phyloP scores from a whole-genome alignment of 202 grass and related monocot genomes.

The Elaeis oleifera region DNA sequence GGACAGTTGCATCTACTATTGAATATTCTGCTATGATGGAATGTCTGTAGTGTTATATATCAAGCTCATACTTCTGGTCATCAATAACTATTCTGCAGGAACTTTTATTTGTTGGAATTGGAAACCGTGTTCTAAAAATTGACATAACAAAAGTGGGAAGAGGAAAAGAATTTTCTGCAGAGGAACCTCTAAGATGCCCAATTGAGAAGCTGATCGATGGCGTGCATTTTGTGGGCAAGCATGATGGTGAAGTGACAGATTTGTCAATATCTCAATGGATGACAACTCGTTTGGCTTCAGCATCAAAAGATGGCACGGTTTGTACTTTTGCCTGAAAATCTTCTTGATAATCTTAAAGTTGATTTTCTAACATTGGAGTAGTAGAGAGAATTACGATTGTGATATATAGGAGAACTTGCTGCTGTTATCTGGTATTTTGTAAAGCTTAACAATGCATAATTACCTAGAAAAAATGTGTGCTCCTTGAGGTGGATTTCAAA shows the following conservation, averaged over 20 bases:
- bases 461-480: too few species aligned
- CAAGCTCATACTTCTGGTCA: too few species aligned
- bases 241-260: conserved; percentile 75
- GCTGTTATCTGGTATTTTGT: too few species aligned
- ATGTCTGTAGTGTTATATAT: too few species aligned
- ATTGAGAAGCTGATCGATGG: conserved; percentile 68
- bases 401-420: too few species aligned
- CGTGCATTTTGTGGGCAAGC: conserved; percentile 80
- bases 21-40: too few species aligned
- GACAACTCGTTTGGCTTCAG: conserved; percentile 77
- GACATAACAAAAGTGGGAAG: conserved; percentile 70
- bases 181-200: conserved; percentile 58
- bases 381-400: too few species aligned
- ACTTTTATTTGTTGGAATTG: conserved; percentile 89
- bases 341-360: neutral
- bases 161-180: conserved; percentile 62
- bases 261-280: conserved; percentile 96
- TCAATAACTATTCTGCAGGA: conserved; percentile 36
- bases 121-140: conserved; percentile 62
- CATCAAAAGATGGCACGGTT: conserved; percentile 95
- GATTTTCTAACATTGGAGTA: too few species aligned
- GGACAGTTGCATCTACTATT: too few species aligned
- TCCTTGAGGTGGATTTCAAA: too few species aligned
- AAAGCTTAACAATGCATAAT: too few species aligned
- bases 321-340: conserved; percentile 29